These are phyloP conservation scores for Fusarium sp. DNA, from an alignment of 2,329 filamentous ascomycete species.

Conservation along the genomic window DNA sequence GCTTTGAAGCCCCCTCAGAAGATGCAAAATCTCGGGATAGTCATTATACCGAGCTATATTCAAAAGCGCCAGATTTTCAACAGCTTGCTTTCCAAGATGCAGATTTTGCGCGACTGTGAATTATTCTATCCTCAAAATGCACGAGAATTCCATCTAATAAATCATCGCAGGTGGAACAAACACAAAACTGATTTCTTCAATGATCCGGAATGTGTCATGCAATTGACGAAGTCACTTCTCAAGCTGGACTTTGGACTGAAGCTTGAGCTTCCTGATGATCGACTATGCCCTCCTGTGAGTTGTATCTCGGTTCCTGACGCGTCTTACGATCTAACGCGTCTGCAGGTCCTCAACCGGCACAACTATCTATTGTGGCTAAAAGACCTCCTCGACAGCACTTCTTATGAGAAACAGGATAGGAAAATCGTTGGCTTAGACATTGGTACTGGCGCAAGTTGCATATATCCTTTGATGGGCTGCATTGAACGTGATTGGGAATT, in stretches of 20 bases:
- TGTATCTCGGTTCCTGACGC: neutral
- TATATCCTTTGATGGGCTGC: slow-evolving; percentile 87
- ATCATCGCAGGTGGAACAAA: slow-evolving; percentile 29
- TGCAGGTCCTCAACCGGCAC: slow-evolving; percentile 70
- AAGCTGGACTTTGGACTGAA: slow-evolving; percentile 76
- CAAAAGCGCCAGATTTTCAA: slow-evolving; percentile 53
- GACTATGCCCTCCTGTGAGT: slow-evolving; percentile 84
- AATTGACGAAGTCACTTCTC: slow-evolving; percentile 81
- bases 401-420: slow-evolving; percentile 57
- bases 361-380: slow-evolving; percentile 94
- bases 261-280: slow-evolving; percentile 76
- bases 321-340: slow-evolving; percentile 5
- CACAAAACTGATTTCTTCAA: slow-evolving; percentile 67
- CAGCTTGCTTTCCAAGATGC: slow-evolving; percentile 51
- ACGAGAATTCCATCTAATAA: neutral
- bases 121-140: neutral
- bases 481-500: slow-evolving; percentile 77
- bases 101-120: slow-evolving; percentile 53
- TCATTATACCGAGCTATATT: slow-evolving; percentile 53
- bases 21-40: slow-evolving; percentile 32
- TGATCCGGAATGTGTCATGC: slow-evolving; percentile 78
- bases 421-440: slow-evolving; percentile 78
- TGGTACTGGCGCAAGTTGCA: slow-evolving; percentile 88
- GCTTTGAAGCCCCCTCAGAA: neutral
- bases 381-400: slow-evolving; percentile 76